A percentile compares a stretch with the other conserved stretches of the same genome.
phyloP scores from a whole-genome alignment of 768 basidiomycete genomes.

The Tricholoma sp. region DNA sequence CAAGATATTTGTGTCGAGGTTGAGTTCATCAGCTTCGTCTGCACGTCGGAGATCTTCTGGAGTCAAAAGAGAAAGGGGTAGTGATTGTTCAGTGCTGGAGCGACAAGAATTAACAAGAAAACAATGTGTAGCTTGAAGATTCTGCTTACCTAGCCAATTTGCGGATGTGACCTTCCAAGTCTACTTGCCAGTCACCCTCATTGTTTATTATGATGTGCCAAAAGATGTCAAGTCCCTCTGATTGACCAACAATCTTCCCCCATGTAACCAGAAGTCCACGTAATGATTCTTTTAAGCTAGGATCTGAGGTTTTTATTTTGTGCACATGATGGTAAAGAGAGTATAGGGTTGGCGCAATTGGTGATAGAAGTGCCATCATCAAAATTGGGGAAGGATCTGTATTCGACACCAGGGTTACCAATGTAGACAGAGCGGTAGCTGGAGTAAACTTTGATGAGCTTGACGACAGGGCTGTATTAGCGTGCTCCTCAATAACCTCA shows the following conservation, averaged over 20 bases:
- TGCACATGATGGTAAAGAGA: conserved; percentile 54
- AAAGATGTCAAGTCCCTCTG: conserved; percentile 50
- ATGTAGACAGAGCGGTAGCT: conserved; percentile 38
- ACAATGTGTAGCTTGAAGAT: background rate
- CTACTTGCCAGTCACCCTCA: conserved; percentile 50
- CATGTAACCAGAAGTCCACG: conserved; percentile 64
- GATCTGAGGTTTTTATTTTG: conserved; percentile 55
- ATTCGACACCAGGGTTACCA: conserved; percentile 61
- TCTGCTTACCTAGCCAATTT: conserved; percentile 37
- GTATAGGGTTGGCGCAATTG: conserved; percentile 65
- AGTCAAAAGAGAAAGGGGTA: conserved; percentile 41
- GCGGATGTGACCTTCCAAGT: conserved; percentile 47
- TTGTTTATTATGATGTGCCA: conserved; percentile 55
- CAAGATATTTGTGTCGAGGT: conserved; percentile 52
- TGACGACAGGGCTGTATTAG: background rate
- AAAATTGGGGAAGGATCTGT: conserved; percentile 75
- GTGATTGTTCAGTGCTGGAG: conserved; percentile 18
- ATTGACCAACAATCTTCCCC: conserved; percentile 57
- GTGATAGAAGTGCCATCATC: conserved; percentile 58
- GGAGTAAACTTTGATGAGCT: conserved; percentile 19
- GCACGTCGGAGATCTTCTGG: conserved; percentile 41
- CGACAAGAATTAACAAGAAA: background rate
- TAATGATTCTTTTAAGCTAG: conserved; percentile 53
- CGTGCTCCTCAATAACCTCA: conserved; percentile 1
- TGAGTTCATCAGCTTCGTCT: conserved; percentile 36